phyloP scores from a whole-genome alignment of 352 stramenopile genomes.

The Globisporangium rhizosaccharum region DNA sequence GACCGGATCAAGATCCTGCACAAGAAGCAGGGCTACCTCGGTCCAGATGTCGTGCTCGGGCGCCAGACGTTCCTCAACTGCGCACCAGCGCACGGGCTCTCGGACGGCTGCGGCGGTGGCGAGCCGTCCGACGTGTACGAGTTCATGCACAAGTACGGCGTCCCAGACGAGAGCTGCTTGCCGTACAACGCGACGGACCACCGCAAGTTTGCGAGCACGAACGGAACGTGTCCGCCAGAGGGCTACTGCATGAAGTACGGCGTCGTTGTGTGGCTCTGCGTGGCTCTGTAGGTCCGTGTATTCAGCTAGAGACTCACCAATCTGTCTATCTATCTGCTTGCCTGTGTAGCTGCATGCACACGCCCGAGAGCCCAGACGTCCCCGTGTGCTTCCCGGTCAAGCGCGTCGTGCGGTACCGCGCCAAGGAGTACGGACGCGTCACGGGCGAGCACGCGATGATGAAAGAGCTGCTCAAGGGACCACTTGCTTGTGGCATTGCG shows the following conservation, averaged over 20 bases:
- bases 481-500: slow-evolving; percentile 92
- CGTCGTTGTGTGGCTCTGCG: neutral
- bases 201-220: slow-evolving; percentile 39
- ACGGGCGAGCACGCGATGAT: slow-evolving; percentile 77
- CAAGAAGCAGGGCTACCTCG: slow-evolving; percentile 28
- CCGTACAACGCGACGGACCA: slow-evolving; percentile 60
- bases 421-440: slow-evolving; percentile 64
- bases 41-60: slow-evolving; percentile 53
- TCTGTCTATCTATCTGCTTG: neutral
- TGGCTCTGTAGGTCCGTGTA: slow-evolving; percentile 6
- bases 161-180: slow-evolving; percentile 51
- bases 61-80: slow-evolving; percentile 66
- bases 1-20: slow-evolving; percentile 70
- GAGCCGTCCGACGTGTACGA: slow-evolving; percentile 54
- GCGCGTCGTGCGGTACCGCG: slow-evolving; percentile 76
- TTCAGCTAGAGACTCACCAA: neutral
- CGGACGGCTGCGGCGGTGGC: slow-evolving; percentile 45
- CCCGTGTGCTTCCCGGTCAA: slow-evolving; percentile 68
- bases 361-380: slow-evolving; percentile 33
- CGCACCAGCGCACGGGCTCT: slow-evolving; percentile 43
- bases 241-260: slow-evolving; percentile 63
- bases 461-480: slow-evolving; percentile 76
- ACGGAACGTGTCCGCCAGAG: slow-evolving; percentile 52
- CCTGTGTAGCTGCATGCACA: slow-evolving; percentile 69
- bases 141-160: slow-evolving; percentile 56